Conservation (phyloP, 495 filamentous ascomycete genomes). For the Xylaria nigripes region DNA sequence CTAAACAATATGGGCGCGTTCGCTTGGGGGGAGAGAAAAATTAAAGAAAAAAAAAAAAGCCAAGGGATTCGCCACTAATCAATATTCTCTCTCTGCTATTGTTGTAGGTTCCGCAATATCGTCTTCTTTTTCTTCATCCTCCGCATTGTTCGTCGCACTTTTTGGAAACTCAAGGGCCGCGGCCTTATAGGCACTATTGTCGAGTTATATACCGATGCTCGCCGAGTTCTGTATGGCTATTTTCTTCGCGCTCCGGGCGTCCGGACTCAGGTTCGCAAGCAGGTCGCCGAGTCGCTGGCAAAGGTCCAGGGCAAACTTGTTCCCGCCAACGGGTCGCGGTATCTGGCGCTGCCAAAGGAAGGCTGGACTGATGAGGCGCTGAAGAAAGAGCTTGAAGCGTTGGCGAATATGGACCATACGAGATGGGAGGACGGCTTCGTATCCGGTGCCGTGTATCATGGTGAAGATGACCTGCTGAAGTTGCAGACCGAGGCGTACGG, state of each 20-base stretch:
- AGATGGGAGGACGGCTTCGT: slow-evolving; percentile 94
- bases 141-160: slow-evolving; percentile 71
- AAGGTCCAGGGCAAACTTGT: slow-evolving; percentile 80
- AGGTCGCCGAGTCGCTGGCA: slow-evolving; percentile 63
- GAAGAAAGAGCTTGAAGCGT: slow-evolving; percentile 65
- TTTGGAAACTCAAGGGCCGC: slow-evolving; percentile 79
- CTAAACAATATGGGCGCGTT: too few relatives aligned
- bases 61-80: slow-evolving; percentile 9
- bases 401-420: slow-evolving; percentile 84
- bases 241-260: slow-evolving; percentile 84
- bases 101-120: slow-evolving; percentile 67
- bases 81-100: neutral
- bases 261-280: slow-evolving; percentile 68
- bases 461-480: slow-evolving; percentile 72
- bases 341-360: slow-evolving; percentile 72
- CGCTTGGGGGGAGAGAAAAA: too few relatives aligned
- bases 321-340: slow-evolving; percentile 61
- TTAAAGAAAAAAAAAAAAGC: too few relatives aligned
- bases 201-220: slow-evolving; percentile 60
- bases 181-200: slow-evolving; percentile 72
- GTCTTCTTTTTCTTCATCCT: slow-evolving; percentile 86
- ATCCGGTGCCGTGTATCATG: slow-evolving; percentile 93
- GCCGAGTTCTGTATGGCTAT: slow-evolving; percentile 67
- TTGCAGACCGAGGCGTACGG: slow-evolving; percentile 88
- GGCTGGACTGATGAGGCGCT: slow-evolving; percentile 77